Evolutionary conservation across 768 basidiomycete species (phyloP), one percentile per base, ranked within the genome.

Genomic region (Suillus paluster): DNA sequence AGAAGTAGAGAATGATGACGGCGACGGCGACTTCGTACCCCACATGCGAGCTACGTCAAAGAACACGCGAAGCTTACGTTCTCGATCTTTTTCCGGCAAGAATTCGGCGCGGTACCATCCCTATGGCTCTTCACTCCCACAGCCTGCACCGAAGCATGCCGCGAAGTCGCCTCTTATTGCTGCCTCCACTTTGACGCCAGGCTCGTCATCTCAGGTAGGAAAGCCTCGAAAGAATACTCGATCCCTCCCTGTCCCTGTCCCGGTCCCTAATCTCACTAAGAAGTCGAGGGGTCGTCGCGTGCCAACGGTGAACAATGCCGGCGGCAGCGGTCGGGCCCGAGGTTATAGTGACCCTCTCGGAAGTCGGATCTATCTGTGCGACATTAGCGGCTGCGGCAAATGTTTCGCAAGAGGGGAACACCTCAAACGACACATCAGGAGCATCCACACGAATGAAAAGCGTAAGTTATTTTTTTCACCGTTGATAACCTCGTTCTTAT

Each of bases 401-500:
- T 91, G 88, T 68, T 96, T 97, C 75, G 88, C 89, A 39, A 83
- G 95, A 34, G 90, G 90, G 23, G 95, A 97, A 75, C 95, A 97
- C 73, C 77, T 97, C 65, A 95, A 95, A 81, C 80, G 95, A 64
- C 94, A 96, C 73, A 84, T 95, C 44, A 78, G 92, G 67, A 90
- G 89, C 69, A 94, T 96, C 58, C 94, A 96, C 76, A 95, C 94
- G 25, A 85, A 95, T 74, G 94, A 95, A 73, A 95, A 94, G 80
- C 94, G 94, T 95, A 71, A 75, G 92, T 67, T 53, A 49, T 30
- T 44, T 42, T 52, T 48, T 34, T 17, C 25, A 21, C 50, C 42
- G 63, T 50, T 61, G 52, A 67, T 64, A 56, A 42, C 49, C 30
- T 55, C 2, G 30, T 44, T 38, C 59, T 61, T 34, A 67, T 66